A percentile compares a stretch with the other conserved stretches of the same genome.
Evolutionary conservation across 306 rosid species (phyloP).

Genomic region (Prunus mira): DNA sequence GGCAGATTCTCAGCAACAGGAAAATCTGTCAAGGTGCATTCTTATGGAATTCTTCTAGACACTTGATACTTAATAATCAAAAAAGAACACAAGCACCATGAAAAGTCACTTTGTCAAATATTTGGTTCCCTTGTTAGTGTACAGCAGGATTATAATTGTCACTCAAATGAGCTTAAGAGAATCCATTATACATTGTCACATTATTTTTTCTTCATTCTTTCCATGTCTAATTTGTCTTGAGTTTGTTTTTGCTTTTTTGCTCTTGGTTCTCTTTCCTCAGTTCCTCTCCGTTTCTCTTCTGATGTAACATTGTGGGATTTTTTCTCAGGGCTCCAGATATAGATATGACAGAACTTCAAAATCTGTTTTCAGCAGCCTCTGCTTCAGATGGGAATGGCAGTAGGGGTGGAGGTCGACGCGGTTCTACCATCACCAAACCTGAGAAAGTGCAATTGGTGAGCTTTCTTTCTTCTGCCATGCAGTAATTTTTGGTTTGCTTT

Average conservation of each 20-base stretch:
- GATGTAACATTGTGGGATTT: constrained; percentile 23
- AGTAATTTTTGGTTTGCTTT: neutral
- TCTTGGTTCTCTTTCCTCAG: neutral
- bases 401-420: constrained; percentile 81
- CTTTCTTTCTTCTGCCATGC: neutral
- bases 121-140: neutral
- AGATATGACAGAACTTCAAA: constrained; percentile 96
- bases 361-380: constrained; percentile 89
- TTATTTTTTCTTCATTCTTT: neutral
- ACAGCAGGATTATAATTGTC: constrained; percentile 1
- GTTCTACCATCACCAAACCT: constrained; percentile 80
- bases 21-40: constrained; percentile 63
- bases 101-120: neutral
- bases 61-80: neutral
- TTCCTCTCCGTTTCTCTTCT: constrained; percentile 22
- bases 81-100: neutral
- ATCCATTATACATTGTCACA: neutral
- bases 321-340: constrained; percentile 90
- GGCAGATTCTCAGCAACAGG: constrained; percentile 91
- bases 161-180: neutral
- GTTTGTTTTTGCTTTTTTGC: constrained; percentile 7
- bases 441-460: constrained; percentile 96
- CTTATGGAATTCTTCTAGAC: constrained; percentile 20
- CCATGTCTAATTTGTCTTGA: constrained; percentile 5
- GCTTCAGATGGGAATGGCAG: constrained; percentile 59